Conservation (phyloP, 2,329 filamentous ascomycete species). For the Aciculosporium take region DNA sequence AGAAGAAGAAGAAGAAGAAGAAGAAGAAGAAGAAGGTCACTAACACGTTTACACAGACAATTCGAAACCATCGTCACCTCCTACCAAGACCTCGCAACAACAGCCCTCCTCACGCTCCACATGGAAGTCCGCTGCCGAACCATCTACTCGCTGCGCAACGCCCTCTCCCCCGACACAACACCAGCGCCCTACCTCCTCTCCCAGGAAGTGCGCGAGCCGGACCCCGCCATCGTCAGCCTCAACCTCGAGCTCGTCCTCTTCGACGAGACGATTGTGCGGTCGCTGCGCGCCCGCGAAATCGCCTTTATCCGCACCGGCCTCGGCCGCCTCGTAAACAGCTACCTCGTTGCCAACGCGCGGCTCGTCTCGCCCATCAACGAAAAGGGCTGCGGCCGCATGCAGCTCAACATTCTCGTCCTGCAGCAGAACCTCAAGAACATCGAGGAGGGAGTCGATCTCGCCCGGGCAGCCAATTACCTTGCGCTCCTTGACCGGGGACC, state of each 20-base stretch:
- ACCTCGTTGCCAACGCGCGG: slow-evolving; percentile 57
- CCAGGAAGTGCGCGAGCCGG: slow-evolving; percentile 62
- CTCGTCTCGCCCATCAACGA: slow-evolving; percentile 71
- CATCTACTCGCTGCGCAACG: slow-evolving; percentile 58
- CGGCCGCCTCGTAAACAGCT: slow-evolving; percentile 61
- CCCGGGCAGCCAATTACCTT: slow-evolving; percentile 52
- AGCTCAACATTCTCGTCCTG: slow-evolving; percentile 84
- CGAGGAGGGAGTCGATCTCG: slow-evolving; percentile 53
- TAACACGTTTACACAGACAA: slow-evolving; percentile 32
- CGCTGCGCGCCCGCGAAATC: slow-evolving; percentile 57
- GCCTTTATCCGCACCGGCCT: slow-evolving; percentile 66
- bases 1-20: not conserved
- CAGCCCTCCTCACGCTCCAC: slow-evolving; percentile 72
- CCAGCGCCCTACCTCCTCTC: slow-evolving; percentile 52
- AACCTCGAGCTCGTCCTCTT: slow-evolving; percentile 77
- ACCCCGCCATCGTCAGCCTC: slow-evolving; percentile 66
- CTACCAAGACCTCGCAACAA: slow-evolving; percentile 66
- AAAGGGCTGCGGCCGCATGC: slow-evolving; percentile 73
- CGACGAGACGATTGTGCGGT: slow-evolving; percentile 65
- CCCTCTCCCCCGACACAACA: slow-evolving; percentile 43
- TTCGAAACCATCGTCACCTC: slow-evolving; percentile 81
- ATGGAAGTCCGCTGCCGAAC: slow-evolving; percentile 79
- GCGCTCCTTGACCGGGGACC: slow-evolving; percentile 51
- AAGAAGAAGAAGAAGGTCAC: slow-evolving; percentile 1
- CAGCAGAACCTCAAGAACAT: slow-evolving; percentile 96